Conservation (phyloP, 2,329 filamentous ascomycete species). For the Trichoderma sp. region DNA sequence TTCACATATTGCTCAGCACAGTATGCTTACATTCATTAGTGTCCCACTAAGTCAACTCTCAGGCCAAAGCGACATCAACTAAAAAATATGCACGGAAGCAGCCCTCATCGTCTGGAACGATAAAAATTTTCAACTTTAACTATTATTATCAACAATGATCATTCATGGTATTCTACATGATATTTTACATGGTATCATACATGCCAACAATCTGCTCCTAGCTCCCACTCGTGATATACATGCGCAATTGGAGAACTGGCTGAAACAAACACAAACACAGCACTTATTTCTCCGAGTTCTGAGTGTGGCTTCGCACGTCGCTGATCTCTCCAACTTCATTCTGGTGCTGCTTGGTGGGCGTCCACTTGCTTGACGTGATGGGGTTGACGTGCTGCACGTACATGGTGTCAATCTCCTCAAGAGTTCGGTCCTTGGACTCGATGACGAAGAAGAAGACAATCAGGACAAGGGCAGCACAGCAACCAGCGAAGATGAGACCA, state of each 20-base stretch:
- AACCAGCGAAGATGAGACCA: slow-evolving; percentile 19
- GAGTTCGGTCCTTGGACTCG: slow-evolving; percentile 18
- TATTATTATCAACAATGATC: neutral
- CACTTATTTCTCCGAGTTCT: slow-evolving; percentile 9
- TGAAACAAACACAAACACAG: too few relatives aligned
- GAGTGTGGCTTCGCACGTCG: neutral
- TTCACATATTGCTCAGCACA: too few relatives aligned
- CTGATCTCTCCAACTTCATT: neutral
- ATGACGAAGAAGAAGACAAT: slow-evolving; percentile 22
- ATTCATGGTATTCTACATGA: slow-evolving; percentile 1
- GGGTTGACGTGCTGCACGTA: slow-evolving; percentile 14
- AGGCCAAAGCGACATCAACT: neutral
- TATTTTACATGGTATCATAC: slow-evolving; percentile 9
- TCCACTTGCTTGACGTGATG: slow-evolving; percentile 15
- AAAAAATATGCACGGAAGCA: neutral
- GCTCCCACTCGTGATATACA: neutral
- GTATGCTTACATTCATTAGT: too few relatives aligned
- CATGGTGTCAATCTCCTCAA: slow-evolving; percentile 23
- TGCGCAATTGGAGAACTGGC: neutral
- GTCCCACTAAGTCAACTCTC: too few relatives aligned
- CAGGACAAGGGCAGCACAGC: slow-evolving; percentile 10
- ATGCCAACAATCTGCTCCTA: neutral
- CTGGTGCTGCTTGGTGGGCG: neutral
- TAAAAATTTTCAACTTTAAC: too few relatives aligned
- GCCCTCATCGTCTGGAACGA: neutral